A percentile compares a stretch with the other conserved stretches of the same genome.
Evolutionary conservation across 371 early-diverging fungal genomes (phyloP).

Genomic region (Mucor indicus): DNA sequence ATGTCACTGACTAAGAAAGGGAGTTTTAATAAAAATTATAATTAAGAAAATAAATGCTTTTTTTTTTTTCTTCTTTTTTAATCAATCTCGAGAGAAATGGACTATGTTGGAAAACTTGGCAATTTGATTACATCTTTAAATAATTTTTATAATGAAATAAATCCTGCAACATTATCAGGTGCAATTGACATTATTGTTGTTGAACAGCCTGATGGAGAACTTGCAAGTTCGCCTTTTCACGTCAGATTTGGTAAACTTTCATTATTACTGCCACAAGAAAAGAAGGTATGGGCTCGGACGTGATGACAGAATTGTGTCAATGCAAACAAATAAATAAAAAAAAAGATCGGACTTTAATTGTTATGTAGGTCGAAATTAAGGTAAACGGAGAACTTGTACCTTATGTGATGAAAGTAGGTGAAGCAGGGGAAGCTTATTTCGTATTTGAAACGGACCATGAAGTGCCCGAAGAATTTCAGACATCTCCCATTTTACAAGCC

Average conservation of each 20-base stretch:
- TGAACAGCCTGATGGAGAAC: slow-evolving; percentile 73
- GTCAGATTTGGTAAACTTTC: slow-evolving; percentile 97
- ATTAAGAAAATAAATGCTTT: neutral
- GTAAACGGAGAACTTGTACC: slow-evolving; percentile 84
- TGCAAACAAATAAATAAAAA: neutral
- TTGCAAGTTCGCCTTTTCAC: slow-evolving; percentile 95
- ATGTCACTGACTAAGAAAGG: neutral
- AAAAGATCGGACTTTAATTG: neutral
- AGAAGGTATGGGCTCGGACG: slow-evolving; percentile 54
- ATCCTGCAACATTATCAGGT: slow-evolving; percentile 97
- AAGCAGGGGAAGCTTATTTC: slow-evolving; percentile 98
- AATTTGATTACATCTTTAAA: slow-evolving; percentile 70
- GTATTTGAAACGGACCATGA: slow-evolving; percentile 85
- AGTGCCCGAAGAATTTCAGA: slow-evolving; percentile 86
- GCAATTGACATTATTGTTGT: slow-evolving; percentile 98
- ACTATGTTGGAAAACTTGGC: slow-evolving; percentile 37
- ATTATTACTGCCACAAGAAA: slow-evolving; percentile 83
- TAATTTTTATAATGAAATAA: slow-evolving; percentile 94
- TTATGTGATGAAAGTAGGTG: slow-evolving; percentile 95
- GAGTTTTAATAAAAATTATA: neutral
- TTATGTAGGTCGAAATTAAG: slow-evolving; percentile 48
- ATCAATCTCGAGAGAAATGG: slow-evolving; percentile 10
- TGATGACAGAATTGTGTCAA: neutral
- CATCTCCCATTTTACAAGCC: slow-evolving; percentile 85
- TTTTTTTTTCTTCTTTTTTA: neutral